These are phyloP conservation scores for Fusarium sororula DNA, from an alignment of 2,329 filamentous ascomycete species.

Conservation along the genomic window DNA sequence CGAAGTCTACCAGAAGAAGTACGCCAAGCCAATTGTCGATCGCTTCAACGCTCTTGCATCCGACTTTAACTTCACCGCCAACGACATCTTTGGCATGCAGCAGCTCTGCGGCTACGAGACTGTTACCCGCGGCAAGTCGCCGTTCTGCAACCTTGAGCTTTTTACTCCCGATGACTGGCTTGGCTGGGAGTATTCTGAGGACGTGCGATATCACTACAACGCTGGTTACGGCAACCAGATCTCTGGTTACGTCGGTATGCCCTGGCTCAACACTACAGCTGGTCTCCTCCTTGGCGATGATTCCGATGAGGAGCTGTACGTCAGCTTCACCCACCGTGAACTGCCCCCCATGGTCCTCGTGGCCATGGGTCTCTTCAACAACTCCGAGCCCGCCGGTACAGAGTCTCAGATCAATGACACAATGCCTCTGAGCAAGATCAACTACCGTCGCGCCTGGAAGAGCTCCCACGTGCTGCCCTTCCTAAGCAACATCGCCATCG, in stretches of 20 bases:
- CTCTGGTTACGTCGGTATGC: conserved; percentile 68
- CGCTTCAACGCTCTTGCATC: conserved; percentile 63
- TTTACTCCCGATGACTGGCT: conserved; percentile 72
- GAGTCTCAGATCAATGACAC: conserved; percentile 65
- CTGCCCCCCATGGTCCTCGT: conserved; percentile 73
- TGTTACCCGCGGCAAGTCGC: conserved; percentile 68
- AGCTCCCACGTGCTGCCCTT: conserved; percentile 72
- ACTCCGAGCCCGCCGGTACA: conserved; percentile 62
- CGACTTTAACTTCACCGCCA: conserved; percentile 69
- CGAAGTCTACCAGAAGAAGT: conserved; percentile 59
- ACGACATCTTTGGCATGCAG: conserved; percentile 73
- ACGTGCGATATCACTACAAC: conserved; percentile 72
- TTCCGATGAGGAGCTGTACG: conserved; percentile 65
- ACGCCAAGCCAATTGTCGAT: conserved; percentile 68
- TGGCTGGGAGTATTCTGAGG: conserved; percentile 71
- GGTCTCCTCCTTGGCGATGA: conserved; percentile 54
- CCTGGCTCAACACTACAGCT: conserved; percentile 72
- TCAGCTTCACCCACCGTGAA: conserved; percentile 76
- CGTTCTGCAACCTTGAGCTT: conserved; percentile 67
- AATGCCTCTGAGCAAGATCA: conserved; percentile 70
- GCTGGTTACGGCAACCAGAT: conserved; percentile 69
- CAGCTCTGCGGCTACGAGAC: conserved; percentile 73
- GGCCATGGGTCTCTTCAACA: conserved; percentile 76
- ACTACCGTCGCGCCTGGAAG: conserved; percentile 70
- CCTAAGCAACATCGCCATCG: conserved; percentile 71